A percentile compares a stretch with the other conserved stretches of the same genome.
Conservation (phyloP, 768 basidiomycete genomes). For the Albatrellus ellisii region DNA sequence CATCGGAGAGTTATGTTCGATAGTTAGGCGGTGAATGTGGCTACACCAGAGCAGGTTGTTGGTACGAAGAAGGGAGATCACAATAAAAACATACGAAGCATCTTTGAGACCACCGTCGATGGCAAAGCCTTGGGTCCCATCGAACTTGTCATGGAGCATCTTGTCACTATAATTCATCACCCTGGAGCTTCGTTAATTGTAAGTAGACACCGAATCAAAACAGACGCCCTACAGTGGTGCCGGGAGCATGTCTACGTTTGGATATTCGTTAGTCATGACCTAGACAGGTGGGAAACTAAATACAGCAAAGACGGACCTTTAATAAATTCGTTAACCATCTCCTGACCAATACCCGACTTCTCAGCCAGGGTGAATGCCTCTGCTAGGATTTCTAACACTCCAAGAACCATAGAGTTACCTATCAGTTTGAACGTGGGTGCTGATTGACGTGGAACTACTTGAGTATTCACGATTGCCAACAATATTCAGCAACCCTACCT, state of each 20-base stretch:
- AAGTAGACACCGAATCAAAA: too few species aligned
- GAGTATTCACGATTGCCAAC: background rate
- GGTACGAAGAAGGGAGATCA: background rate
- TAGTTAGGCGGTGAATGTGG: slow-evolving; percentile 58
- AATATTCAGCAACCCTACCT: slow-evolving; percentile 26
- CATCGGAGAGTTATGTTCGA: slow-evolving; percentile 56
- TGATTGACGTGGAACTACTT: slow-evolving; percentile 15
- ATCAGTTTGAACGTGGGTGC: slow-evolving; percentile 66
- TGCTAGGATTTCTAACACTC: slow-evolving; percentile 65
- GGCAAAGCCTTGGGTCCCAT: slow-evolving; percentile 60
- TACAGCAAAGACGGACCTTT: slow-evolving; percentile 29
- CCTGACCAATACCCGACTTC: slow-evolving; percentile 65
- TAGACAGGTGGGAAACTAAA: background rate
- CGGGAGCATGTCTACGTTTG: slow-evolving; percentile 45
- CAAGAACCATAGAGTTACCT: slow-evolving; percentile 68
- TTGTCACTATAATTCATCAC: slow-evolving; percentile 46
- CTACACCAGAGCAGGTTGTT: slow-evolving; percentile 18
- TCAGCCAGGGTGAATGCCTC: slow-evolving; percentile 81
- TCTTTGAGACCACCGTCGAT: slow-evolving; percentile 87
- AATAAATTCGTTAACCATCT: slow-evolving; percentile 40
- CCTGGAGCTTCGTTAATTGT: too few species aligned
- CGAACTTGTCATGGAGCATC: slow-evolving; percentile 65
- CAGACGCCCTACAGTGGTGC: slow-evolving; percentile 32
- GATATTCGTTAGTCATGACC: background rate
- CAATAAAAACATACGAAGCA: slow-evolving; percentile 33